Base-by-base conservation (phyloP, 371 early-diverging fungal species). In the Mortierella sp. region DNA sequence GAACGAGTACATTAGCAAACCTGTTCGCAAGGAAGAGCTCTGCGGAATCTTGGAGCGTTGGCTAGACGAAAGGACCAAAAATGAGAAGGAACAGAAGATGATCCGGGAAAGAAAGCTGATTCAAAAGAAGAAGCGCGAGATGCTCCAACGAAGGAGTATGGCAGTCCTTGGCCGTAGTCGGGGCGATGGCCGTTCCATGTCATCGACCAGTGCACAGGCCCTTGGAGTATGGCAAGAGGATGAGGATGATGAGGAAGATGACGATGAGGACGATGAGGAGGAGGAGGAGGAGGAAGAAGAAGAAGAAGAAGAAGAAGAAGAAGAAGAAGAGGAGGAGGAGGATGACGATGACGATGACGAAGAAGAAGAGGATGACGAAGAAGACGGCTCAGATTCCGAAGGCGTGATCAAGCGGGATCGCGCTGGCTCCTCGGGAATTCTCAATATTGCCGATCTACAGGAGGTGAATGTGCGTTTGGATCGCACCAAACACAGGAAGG, bases 1-100 rank as follows among this genome's bases (percentile, higher is more conserved):
- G 84, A 80, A 80, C 55, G 83, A 80, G 16, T 84, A 81, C 21
- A 71, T 84, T 0, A 74, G 80, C 53, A 84, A 84, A 37, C 83
- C 82, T 1, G 71, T 83, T 53, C 71, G 76, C 52, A 72, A 76
- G 47, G 77, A 77, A 44, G 79, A 77, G 48, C 60, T 83, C 7
- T 71, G 70, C 4, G 57, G 60, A 25, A 63, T 75, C 23, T 60
- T 83, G 12, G 77, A 74, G 14, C 44, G 53, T n/a, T 81, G 79
- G 79, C 28, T 79, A 60, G 79, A 79, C 43, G 64, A 69, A 12
- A 72, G 79, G 6, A 52, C 70, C 18, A 37, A 29, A 12, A 43
- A 53, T 16, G 73, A 63, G 29, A 25, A 21, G 12, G 73, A 69
- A 30, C 53, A 48, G n/a, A 68, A 68, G 66, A 1, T 74, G 50